Evolutionary conservation across 2,329 filamentous ascomycete species (phyloP), one percentile per base, ranked within the genome.

Genomic region (Xenoacremonium recifei): DNA sequence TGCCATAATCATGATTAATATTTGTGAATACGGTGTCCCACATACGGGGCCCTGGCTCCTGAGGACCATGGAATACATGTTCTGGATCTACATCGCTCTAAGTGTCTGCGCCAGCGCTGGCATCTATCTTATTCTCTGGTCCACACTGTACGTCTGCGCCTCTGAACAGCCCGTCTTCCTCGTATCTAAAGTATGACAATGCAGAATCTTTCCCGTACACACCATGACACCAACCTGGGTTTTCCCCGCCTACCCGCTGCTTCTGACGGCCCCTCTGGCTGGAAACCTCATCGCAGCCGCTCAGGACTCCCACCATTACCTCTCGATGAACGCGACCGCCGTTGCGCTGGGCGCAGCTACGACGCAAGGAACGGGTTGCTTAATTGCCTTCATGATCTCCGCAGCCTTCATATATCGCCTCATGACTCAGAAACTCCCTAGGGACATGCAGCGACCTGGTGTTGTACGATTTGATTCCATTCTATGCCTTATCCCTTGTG

Each of bases 171-270:
- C 6, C 7, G 5, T 2, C 3, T 16, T 20, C 27, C 11, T 11
- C 13, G 10, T 7, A n/a, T n/a, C n/a, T 6, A 5, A 4, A 12
- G 25, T n/a, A 15, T 20, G 12, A 9, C n/a, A n/a, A n/a, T n/a
- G 33, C 15, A 77, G 69, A 64, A 67, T 70, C 19, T 76, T 75
- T 36, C 74, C 89, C 0, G 87, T 93, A 35, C 84, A 87, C 23
- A 82, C 82, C 39, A 93, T 95, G 89, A 93, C 88, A 1, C 88
- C 88, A 0, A 82, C 89, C 15, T 93, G 88, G 88, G 89, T 92
- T 40, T 93, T 93, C 51, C 89, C 88, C 0, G 87, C 85, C 1
- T 95, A 95, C 50, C 87, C 89, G 1, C 73, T 93, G 17, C 76
- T 95, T 4, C 79, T 93, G 7, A 80, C 85, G 17, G 88, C 85